These are phyloP conservation scores for Vickermania spadyakhi DNA, from an alignment of 208 protist species.

Conservation along the genomic window DNA sequence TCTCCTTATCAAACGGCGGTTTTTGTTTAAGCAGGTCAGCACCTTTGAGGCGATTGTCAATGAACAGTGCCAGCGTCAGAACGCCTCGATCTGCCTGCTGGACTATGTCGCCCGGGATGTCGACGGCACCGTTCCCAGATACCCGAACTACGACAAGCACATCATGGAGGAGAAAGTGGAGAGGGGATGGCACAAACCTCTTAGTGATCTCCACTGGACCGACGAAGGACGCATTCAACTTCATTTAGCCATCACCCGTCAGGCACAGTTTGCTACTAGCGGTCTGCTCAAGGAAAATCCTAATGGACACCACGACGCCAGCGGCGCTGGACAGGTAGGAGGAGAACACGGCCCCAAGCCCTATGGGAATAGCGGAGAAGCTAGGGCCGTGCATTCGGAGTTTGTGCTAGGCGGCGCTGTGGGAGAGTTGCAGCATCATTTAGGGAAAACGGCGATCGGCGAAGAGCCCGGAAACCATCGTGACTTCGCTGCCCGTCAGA, in stretches of 20 bases:
- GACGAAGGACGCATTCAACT: slow-evolving; percentile 84
- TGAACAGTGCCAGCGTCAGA: slow-evolving; percentile 66
- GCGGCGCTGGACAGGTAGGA: not conserved
- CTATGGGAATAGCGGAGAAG: too few relatives aligned
- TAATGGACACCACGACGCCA: not conserved
- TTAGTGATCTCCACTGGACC: slow-evolving; percentile 50
- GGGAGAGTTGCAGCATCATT: slow-evolving; percentile 70
- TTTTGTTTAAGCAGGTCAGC: slow-evolving; percentile 69
- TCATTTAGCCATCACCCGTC: slow-evolving; percentile 77
- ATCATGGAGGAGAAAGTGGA: slow-evolving; percentile 8
- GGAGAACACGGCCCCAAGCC: not conserved
- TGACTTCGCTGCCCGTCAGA: slow-evolving; percentile 66
- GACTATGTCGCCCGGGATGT: slow-evolving; percentile 79
- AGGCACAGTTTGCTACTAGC: slow-evolving; percentile 35
- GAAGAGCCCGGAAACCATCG: slow-evolving; percentile 32
- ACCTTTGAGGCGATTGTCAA: slow-evolving; percentile 68
- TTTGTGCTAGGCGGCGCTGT: slow-evolving; percentile 80
- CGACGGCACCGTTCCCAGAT: slow-evolving; percentile 39
- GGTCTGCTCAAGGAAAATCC: not conserved
- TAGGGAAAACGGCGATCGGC: slow-evolving; percentile 47
- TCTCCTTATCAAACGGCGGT: slow-evolving; percentile 62
- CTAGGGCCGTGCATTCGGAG: too few relatives aligned
- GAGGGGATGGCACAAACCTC: slow-evolving; percentile 3
- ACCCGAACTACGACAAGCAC: slow-evolving; percentile 24
- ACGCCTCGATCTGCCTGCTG: slow-evolving; percentile 38